A percentile compares a stretch with the other conserved stretches of the same genome.
phyloP scores from a whole-genome alignment of 139 green algal genomes.

The Chlorella sp. region DNA sequence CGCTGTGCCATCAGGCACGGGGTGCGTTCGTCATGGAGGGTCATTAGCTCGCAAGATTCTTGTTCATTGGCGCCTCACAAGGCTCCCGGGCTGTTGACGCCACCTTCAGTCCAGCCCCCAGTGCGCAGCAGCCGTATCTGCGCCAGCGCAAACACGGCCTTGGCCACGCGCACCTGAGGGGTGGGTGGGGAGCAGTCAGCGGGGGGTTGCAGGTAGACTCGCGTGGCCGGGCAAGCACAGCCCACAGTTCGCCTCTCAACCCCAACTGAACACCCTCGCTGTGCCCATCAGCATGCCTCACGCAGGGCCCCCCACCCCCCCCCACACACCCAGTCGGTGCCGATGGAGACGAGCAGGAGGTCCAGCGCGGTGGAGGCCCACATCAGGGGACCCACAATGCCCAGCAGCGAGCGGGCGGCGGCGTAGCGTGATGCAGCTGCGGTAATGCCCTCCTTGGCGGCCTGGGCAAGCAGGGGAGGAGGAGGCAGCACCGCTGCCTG shows the following conservation, averaged over 20 bases:
- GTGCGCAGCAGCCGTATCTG: conserved; percentile 72
- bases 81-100: not conserved
- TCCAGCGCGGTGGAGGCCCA: conserved; percentile 85
- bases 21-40: too few species aligned
- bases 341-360: conserved; percentile 71
- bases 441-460: conserved; percentile 62
- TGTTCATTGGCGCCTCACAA: not conserved
- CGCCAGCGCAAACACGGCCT: conserved; percentile 77
- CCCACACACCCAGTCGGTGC: conserved; percentile 81
- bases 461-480: conserved; percentile 30
- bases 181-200: too few species aligned
- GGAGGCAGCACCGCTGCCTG: not conserved
- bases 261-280: too few species aligned
- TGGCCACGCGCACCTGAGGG: too few species aligned
- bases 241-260: too few species aligned
- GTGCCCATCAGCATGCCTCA: too few species aligned
- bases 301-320: too few species aligned
- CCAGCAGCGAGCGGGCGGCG: conserved; percentile 63
- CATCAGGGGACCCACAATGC: conserved; percentile 76
- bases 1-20: not conserved
- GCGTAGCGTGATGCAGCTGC: conserved; percentile 65
- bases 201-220: too few species aligned
- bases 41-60: too few species aligned
- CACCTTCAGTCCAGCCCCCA: conserved; percentile 33
- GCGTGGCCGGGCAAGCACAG: too few species aligned